Evolutionary conservation across 768 basidiomycete genomes (phyloP).

Genomic region (Russula brevipes): DNA sequence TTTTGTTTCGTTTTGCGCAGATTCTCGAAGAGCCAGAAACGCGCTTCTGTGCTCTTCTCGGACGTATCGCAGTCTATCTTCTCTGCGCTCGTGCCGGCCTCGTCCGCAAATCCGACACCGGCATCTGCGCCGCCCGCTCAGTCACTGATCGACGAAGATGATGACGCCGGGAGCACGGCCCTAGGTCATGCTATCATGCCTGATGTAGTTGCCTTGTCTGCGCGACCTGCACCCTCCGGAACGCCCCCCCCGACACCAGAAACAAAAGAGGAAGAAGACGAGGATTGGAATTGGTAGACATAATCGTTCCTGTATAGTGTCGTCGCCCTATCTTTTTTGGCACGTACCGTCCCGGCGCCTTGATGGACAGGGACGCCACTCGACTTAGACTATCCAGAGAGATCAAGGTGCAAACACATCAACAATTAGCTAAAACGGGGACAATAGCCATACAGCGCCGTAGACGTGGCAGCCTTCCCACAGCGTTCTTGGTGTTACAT

Average conservation of each 20-base stretch:
- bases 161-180: conserved; percentile 1
- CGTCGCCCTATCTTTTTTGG: not conserved
- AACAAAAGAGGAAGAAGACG: conserved; percentile 17
- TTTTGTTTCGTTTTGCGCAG: conserved; percentile 32
- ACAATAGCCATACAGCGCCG: not conserved
- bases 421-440: not conserved
- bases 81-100: conserved; percentile 31
- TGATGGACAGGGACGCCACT: not conserved
- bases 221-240: not conserved
- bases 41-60: conserved; percentile 58
- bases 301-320: not conserved
- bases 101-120: conserved; percentile 23
- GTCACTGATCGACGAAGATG: conserved; percentile 21
- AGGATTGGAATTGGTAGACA: conserved; percentile 26
- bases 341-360: not conserved
- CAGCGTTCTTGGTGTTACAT: too few relatives aligned
- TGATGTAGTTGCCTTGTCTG: not conserved
- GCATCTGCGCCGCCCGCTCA: not conserved
- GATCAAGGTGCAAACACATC: too few relatives aligned
- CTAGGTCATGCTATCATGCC: conserved; percentile 7
- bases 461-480: too few relatives aligned
- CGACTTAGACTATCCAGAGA: too few relatives aligned
- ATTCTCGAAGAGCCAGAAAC: conserved; percentile 63
- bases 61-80: conserved; percentile 58
- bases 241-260: not conserved